phyloP scores from a whole-genome alignment of 106 monocot species.

The Dactylorhiza incarnata region DNA sequence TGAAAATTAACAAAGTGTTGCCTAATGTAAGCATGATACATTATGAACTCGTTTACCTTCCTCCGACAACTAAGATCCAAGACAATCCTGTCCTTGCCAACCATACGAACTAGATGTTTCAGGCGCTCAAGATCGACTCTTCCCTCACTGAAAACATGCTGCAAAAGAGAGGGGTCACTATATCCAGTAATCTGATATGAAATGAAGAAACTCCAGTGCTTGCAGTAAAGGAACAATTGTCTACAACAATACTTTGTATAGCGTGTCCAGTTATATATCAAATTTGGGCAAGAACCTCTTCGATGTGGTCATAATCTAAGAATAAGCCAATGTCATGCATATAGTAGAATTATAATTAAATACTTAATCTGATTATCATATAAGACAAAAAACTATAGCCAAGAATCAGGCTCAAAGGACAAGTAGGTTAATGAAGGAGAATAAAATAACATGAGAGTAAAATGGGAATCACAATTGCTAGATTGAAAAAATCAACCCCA shows the following conservation, averaged over 20 bases:
- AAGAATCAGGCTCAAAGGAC: neutral
- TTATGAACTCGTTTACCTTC: slow-evolving; percentile 39
- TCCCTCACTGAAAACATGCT: slow-evolving; percentile 85
- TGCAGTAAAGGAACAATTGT: neutral
- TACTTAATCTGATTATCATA: neutral
- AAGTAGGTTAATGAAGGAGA: neutral
- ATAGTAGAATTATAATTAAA: slow-evolving; percentile 1
- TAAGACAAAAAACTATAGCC: neutral
- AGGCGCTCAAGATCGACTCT: slow-evolving; percentile 62
- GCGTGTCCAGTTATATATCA: neutral
- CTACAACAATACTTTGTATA: neutral
- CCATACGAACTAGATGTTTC: slow-evolving; percentile 37
- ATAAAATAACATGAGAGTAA: neutral
- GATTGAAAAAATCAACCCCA: neutral
- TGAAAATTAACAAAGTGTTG: neutral
- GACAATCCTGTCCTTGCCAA: slow-evolving; percentile 66
- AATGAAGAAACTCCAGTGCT: neutral
- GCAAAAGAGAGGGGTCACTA: slow-evolving; percentile 11
- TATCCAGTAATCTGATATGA: neutral
- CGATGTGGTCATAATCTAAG: neutral
- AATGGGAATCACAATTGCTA: neutral
- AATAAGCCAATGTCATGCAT: neutral
- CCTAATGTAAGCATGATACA: neutral
- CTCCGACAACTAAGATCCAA: slow-evolving; percentile 95
- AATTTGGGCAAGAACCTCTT: neutral